Conservation (phyloP, 768 basidiomycete genomes). For the Dacryopinax primogenitus region DNA sequence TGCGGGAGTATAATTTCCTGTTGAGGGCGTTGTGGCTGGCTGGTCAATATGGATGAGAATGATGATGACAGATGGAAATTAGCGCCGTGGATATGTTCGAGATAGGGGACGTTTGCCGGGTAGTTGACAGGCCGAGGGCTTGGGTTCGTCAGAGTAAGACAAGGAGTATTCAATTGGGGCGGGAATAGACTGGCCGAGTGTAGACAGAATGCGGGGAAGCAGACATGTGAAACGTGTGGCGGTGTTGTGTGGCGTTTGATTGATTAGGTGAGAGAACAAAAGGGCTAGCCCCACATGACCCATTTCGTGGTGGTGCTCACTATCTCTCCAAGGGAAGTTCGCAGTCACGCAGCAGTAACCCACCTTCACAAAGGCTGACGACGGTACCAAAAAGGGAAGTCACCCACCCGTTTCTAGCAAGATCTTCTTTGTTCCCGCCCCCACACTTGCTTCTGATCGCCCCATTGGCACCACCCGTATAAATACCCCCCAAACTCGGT, state of each 20-base stretch:
- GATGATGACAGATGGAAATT: neutral
- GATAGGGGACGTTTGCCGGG: neutral
- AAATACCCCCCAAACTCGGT: neutral
- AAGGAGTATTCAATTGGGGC: neutral
- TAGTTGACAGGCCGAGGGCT: neutral
- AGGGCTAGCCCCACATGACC: neutral
- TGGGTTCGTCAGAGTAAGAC: constrained; percentile 1
- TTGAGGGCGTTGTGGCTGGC: neutral
- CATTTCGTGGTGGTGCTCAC: neutral
- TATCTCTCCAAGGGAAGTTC: neutral
- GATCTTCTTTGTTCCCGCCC: neutral
- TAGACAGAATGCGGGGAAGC: constrained; percentile 5
- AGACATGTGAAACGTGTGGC: constrained; percentile 6
- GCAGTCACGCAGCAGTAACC: neutral
- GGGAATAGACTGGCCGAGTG: neutral
- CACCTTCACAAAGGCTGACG: neutral
- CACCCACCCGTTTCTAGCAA: neutral
- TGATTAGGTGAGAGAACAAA: neutral
- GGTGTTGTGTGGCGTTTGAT: constrained; percentile 1
- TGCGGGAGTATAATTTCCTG: no score
- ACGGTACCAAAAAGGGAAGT: neutral
- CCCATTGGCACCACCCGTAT: neutral
- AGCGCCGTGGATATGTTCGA: neutral
- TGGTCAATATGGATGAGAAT: neutral
- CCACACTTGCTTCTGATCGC: neutral